Percentiles rank a stretch among this genome's conserved stretches.
phyloP scores from a whole-genome alignment of 2,329 filamentous ascomycete species.

The Karstenula rhodostoma region DNA sequence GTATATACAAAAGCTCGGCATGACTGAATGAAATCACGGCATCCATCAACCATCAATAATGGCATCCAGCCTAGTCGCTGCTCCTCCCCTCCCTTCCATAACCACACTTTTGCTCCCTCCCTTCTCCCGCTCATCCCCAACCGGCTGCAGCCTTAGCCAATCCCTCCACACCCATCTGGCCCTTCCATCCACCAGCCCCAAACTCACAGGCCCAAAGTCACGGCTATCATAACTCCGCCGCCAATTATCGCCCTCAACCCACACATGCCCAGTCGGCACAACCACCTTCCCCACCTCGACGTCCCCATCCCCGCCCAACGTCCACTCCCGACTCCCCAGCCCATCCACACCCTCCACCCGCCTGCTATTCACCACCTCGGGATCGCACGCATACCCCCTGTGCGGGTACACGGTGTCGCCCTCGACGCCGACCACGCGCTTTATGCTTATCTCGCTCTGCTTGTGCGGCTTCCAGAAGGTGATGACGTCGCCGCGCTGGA shows the following conservation, averaged over 20 bases:
- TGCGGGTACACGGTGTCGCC: slow-evolving; percentile 73
- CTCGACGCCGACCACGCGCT: slow-evolving; percentile 81
- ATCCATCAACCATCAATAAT: neutral
- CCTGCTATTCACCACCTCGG: slow-evolving; percentile 12
- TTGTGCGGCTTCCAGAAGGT: slow-evolving; percentile 65
- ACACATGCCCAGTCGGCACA: slow-evolving; percentile 85
- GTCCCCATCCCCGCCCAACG: slow-evolving; percentile 25
- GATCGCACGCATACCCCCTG: slow-evolving; percentile 57
- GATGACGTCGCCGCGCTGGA: slow-evolving; percentile 56
- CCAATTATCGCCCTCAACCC: slow-evolving; percentile 91
- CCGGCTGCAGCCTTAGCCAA: slow-evolving; percentile 58
- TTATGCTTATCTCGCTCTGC: slow-evolving; percentile 75
- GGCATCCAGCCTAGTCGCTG: slow-evolving; percentile 15
- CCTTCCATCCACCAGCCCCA: slow-evolving; percentile 76
- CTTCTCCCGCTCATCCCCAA: slow-evolving; percentile 62
- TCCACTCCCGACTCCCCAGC: slow-evolving; percentile 33
- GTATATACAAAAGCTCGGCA: neutral
- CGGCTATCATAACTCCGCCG: slow-evolving; percentile 83
- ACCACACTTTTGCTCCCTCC: slow-evolving; percentile 53
- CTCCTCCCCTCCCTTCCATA: slow-evolving; percentile 41
- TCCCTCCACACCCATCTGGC: slow-evolving; percentile 74
- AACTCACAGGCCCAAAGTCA: slow-evolving; percentile 84
- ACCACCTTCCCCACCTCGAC: slow-evolving; percentile 53
- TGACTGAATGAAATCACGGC: neutral
- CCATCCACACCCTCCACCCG: slow-evolving; percentile 38